Evolutionary conservation across 164 flowering plant species (phyloP).

Genomic region (Aristolochia californica): DNA sequence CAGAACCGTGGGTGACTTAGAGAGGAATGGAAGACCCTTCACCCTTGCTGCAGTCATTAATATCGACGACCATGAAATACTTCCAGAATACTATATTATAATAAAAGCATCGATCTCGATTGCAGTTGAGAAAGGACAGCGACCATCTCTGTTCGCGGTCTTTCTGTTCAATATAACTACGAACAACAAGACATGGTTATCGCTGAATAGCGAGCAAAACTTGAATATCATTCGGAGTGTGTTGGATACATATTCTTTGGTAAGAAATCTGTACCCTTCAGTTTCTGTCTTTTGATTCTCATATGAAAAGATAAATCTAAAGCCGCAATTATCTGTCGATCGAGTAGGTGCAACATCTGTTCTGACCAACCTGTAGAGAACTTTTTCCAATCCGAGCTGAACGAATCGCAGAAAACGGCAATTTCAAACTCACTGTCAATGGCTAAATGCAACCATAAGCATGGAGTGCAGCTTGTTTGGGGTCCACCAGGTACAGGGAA

Average conservation of each 20-base stretch:
- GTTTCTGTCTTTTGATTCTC: not conserved
- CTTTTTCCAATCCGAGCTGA: conserved; percentile 14
- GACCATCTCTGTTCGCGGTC: conserved; percentile 27
- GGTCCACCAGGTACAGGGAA: conserved; percentile 91
- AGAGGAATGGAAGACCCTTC: conserved; percentile 25
- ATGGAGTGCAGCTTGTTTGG: conserved; percentile 49
- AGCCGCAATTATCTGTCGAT: no score
- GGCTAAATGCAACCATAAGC: conserved; percentile 24
- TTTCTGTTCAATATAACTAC: conserved; percentile 39
- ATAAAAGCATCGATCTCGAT: conserved; percentile 25
- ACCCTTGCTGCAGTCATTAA: conserved; percentile 25
- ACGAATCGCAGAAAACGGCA: conserved; percentile 50
- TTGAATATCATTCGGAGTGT: conserved; percentile 11
- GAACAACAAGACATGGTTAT: conserved; percentile 42
- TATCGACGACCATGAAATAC: conserved; percentile 8
- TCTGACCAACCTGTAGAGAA: not conserved
- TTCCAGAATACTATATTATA: not conserved
- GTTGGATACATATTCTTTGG: conserved; percentile 21
- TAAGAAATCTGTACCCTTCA: conserved; percentile 13
- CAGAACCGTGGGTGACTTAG: conserved; percentile 30
- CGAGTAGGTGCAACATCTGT: conserved; percentile 20
- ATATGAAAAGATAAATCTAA: no score
- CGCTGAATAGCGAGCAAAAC: not conserved
- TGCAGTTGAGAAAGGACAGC: conserved; percentile 10
- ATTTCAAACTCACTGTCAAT: conserved; percentile 22